These are phyloP conservation scores for Penicillium crystallinum DNA, from an alignment of 495 filamentous ascomycete species.

Conservation along the genomic window DNA sequence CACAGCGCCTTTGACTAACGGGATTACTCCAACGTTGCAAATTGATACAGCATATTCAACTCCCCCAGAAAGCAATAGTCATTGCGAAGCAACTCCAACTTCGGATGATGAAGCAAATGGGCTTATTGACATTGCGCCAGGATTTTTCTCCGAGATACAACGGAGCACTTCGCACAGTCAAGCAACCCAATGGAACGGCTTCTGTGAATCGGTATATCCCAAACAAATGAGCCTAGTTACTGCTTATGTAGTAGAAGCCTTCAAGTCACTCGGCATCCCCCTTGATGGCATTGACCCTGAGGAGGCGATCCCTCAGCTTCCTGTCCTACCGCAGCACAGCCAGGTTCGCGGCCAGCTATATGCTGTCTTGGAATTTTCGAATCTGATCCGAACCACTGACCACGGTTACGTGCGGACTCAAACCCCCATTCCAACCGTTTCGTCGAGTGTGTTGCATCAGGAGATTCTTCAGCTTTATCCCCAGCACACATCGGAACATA, in stretches of 20 bases:
- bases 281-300: slow-evolving; percentile 3
- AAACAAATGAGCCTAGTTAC: slow-evolving; percentile 31
- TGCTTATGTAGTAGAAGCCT: slow-evolving; percentile 38
- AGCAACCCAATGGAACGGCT: slow-evolving; percentile 9
- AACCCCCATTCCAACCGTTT: not conserved
- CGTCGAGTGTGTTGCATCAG: not conserved
- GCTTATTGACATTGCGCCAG: slow-evolving; percentile 13
- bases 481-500: slow-evolving; percentile 17
- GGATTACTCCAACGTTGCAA: not conserved
- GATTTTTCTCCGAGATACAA: not conserved
- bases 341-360: not conserved
- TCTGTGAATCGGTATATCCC: slow-evolving; percentile 29
- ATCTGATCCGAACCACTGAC: not conserved
- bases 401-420: not conserved
- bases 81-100: not conserved
- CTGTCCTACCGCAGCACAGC: not conserved
- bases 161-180: not conserved
- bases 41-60: not conserved
- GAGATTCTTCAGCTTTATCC: slow-evolving; percentile 10
- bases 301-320: not conserved
- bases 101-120: not conserved
- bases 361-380: not conserved
- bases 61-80: not conserved
- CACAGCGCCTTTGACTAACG: not conserved
- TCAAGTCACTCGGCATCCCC: slow-evolving; percentile 28